phyloP scores from a whole-genome alignment of 345 rosid species.

The Viola odorata region DNA sequence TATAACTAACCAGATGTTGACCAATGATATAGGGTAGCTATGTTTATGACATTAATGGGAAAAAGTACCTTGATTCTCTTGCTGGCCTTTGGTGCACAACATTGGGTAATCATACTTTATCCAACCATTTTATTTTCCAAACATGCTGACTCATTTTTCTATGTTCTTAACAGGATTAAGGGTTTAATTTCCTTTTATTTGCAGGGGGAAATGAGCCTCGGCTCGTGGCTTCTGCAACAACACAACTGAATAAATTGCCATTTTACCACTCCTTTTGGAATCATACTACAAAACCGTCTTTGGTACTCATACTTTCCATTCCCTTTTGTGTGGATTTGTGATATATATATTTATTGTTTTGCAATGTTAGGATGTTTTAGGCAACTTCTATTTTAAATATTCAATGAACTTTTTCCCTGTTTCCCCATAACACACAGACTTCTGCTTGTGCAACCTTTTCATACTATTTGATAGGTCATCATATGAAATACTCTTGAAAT shows the following conservation, averaged over 20 bases:
- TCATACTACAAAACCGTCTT: constrained; percentile 88
- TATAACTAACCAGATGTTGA: constrained; percentile 10
- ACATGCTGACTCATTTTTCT: background rate
- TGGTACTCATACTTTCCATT: constrained; percentile 41
- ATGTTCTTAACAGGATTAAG: too few species aligned
- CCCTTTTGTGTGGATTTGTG: too few species aligned
- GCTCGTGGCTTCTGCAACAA: constrained; percentile 77
- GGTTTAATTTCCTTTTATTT: background rate
- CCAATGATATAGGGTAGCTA: constrained; percentile 62
- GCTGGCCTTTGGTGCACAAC: constrained; percentile 99
- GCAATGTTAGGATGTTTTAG: too few species aligned
- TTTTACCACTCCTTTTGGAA: constrained; percentile 99
- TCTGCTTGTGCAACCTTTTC: too few species aligned
- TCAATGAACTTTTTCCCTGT: too few species aligned
- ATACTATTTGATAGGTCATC: too few species aligned
- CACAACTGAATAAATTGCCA: constrained; percentile 71
- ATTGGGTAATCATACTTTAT: constrained; percentile 41
- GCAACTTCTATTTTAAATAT: too few species aligned
- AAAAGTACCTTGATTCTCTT: constrained; percentile 89
- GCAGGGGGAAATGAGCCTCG: constrained; percentile 90
- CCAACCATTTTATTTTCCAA: background rate
- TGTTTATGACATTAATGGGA: constrained; percentile 70
- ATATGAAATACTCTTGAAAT: too few species aligned
- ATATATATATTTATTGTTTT: too few species aligned
- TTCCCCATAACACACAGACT: too few species aligned